These are phyloP conservation scores for Phytopythium kandeliae DNA, from an alignment of 352 stramenopile genomes.

Conservation along the genomic window DNA sequence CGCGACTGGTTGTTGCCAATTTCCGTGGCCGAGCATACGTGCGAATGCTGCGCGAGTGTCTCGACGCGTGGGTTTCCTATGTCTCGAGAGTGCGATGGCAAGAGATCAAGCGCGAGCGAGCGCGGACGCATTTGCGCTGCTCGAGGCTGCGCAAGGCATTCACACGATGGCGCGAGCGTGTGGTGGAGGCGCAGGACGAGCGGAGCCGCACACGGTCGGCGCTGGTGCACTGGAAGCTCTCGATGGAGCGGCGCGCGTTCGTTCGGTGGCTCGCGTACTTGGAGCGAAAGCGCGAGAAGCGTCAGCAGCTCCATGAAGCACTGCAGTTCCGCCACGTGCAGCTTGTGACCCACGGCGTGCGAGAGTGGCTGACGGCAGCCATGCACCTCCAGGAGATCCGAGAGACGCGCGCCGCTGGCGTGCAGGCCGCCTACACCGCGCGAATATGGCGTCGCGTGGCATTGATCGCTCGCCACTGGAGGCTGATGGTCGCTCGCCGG, in stretches of 20 bases:
- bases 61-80: constrained; percentile 24
- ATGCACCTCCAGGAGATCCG: constrained; percentile 29
- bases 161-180: constrained; percentile 22
- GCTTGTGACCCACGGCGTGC: constrained; percentile 37
- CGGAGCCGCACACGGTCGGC: constrained; percentile 23
- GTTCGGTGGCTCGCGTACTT: constrained; percentile 31
- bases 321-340: constrained; percentile 43
- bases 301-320: constrained; percentile 37
- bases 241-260: constrained; percentile 23
- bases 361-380: constrained; percentile 40
- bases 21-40: constrained; percentile 21
- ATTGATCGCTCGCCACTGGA: constrained; percentile 29
- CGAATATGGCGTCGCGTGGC: constrained; percentile 23
- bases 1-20: constrained; percentile 24
- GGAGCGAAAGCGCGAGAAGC: constrained; percentile 18
- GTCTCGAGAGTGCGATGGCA: constrained; percentile 34
- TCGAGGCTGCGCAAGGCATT: constrained; percentile 27
- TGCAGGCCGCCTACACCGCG: constrained; percentile 15
- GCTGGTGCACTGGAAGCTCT: constrained; percentile 52
- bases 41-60: constrained; percentile 14
- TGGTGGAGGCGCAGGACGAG: constrained; percentile 6
- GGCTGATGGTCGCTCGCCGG: constrained; percentile 13
- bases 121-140: constrained; percentile 19
- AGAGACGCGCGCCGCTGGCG: constrained; percentile 13
- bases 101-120: constrained; percentile 30